These are phyloP conservation scores for Mentha longifolia DNA, from an alignment of 257 asterid genomes.

Conservation along the genomic window DNA sequence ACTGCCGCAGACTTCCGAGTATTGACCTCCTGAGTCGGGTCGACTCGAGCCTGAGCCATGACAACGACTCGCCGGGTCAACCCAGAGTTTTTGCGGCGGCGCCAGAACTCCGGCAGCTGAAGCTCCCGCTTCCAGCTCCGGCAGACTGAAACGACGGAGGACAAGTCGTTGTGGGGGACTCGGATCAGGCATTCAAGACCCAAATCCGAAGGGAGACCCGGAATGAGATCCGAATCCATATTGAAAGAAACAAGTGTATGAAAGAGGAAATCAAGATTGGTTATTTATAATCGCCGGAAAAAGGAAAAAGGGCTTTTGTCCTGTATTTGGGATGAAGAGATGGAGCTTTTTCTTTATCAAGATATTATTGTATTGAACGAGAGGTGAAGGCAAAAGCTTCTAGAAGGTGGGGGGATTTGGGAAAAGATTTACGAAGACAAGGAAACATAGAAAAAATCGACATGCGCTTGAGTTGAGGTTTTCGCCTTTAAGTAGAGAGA, in stretches of 20 bases:
- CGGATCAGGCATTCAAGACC: constrained; percentile 65
- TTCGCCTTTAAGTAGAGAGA: background rate
- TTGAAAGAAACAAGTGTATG: background rate
- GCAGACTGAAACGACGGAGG: constrained; percentile 61
- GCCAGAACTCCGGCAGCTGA: constrained; percentile 65
- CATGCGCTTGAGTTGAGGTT: background rate
- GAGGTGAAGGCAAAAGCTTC: constrained; percentile 30
- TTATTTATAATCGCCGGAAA: background rate
- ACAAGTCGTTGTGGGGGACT: constrained; percentile 48
- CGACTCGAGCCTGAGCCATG: constrained; percentile 36
- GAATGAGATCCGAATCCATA: constrained; percentile 42
- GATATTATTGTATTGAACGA: background rate
- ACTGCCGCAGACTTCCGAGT: constrained; percentile 17
- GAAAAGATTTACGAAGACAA: background rate
- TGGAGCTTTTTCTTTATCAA: background rate
- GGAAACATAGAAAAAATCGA: constrained; percentile 2
- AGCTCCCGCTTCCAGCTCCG: constrained; percentile 56
- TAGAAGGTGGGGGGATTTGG: constrained; percentile 29
- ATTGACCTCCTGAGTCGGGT: constrained; percentile 28
- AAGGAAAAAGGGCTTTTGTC: background rate
- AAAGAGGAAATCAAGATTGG: constrained; percentile 13
- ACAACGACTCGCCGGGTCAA: constrained; percentile 37
- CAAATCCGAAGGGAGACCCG: constrained; percentile 64
- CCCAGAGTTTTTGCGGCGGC: constrained; percentile 49
- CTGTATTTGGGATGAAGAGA: background rate